phyloP scores from a whole-genome alignment of 225 moss, liverwort and hornwort genomes.

The Neckera pumila region DNA sequence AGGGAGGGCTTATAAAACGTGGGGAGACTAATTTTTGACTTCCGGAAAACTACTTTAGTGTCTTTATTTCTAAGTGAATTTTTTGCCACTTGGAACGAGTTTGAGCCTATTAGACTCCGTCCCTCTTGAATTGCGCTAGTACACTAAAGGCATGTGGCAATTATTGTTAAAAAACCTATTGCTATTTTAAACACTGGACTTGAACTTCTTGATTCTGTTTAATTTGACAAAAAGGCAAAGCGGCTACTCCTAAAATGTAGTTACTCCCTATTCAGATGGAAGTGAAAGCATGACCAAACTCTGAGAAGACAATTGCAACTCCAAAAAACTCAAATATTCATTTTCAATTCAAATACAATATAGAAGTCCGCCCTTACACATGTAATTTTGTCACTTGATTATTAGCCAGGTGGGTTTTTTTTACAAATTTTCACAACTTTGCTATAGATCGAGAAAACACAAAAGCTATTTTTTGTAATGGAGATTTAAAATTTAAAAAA shows the following conservation, averaged over 20 bases:
- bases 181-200: neutral
- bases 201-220: neutral
- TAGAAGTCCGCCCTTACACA: fast-evolving
- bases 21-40: neutral
- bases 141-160: neutral
- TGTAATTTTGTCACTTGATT: fast-evolving
- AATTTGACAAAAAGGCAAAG: neutral
- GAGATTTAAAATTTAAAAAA: neutral
- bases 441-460: fast-evolving
- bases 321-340: neutral
- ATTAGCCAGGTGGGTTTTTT: fast-evolving
- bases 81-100: fast-evolving
- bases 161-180: neutral
- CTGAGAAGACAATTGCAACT: neutral
- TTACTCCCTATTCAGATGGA: too few relatives aligned
- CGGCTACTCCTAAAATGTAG: neutral
- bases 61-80: too few relatives aligned
- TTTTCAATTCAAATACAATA: neutral
- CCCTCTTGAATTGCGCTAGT: fast-evolving
- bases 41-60: neutral
- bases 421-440: neutral
- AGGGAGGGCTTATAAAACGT: neutral
- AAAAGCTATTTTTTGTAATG: neutral
- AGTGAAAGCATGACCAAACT: neutral
- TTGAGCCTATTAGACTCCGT: neutral